These are phyloP conservation scores for Arthroderma sp. DNA, from an alignment of 2,329 filamentous ascomycete species.

Conservation along the genomic window DNA sequence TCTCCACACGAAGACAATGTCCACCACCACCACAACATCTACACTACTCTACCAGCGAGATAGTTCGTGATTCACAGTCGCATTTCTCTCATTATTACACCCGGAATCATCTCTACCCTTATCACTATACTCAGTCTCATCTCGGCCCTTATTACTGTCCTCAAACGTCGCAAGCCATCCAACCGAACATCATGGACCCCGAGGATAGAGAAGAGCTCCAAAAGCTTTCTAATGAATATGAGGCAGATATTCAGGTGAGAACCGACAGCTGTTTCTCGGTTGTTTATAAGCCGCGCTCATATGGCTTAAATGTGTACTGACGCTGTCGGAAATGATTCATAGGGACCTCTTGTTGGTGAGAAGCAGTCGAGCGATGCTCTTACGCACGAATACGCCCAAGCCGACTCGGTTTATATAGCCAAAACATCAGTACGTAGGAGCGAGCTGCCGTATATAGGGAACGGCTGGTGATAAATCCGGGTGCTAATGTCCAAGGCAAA, in stretches of 20 bases:
- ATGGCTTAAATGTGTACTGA: too few relatives aligned
- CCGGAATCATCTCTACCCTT: too few relatives aligned
- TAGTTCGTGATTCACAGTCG: too few relatives aligned
- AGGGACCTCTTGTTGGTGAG: slow-evolving; percentile 75
- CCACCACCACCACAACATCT: too few relatives aligned
- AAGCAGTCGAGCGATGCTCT: slow-evolving; percentile 66
- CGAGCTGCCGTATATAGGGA: slow-evolving; percentile 1
- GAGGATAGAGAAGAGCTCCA: slow-evolving; percentile 50
- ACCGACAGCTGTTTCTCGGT: neutral
- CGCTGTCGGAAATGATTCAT: slow-evolving; percentile 5
- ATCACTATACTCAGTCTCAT: neutral
- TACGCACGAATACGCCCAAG: slow-evolving; percentile 73
- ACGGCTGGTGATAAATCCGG: neutral
- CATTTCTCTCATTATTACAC: too few relatives aligned
- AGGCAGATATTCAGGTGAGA: slow-evolving; percentile 45
- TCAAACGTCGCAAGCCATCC: neutral
- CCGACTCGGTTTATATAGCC: slow-evolving; percentile 68
- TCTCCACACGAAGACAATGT: too few relatives aligned
- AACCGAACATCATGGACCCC: slow-evolving; percentile 22
- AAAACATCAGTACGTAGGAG: slow-evolving; percentile 60
- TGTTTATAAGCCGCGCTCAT: too few relatives aligned
- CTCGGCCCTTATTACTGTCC: neutral
- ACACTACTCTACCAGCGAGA: too few relatives aligned
- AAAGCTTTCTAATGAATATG: slow-evolving; percentile 48
- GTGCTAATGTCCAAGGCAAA: neutral